These are phyloP conservation scores for Neurospora sp. DNA, from an alignment of 495 filamentous ascomycete species.

Conservation along the genomic window DNA sequence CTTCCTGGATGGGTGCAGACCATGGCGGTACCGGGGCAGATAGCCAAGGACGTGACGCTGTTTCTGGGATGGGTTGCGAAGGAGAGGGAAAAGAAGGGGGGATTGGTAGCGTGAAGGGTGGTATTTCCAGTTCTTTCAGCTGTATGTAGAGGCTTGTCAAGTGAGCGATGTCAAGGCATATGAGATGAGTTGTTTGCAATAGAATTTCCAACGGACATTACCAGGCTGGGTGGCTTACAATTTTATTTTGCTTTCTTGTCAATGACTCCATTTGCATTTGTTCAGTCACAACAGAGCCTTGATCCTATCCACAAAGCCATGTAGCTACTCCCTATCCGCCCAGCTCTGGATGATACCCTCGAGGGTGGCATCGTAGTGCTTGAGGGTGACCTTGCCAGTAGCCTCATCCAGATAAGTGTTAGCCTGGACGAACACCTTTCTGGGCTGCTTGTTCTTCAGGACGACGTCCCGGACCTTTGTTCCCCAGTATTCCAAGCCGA, in stretches of 20 bases:
- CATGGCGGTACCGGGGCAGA: conserved; percentile 49
- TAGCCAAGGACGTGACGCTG: conserved; percentile 62
- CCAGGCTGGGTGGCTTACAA: background rate
- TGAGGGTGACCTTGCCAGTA: conserved; percentile 64
- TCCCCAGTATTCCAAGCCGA: conserved; percentile 70
- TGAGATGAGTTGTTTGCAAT: background rate
- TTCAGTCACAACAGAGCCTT: background rate
- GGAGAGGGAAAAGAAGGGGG: conserved; percentile 20
- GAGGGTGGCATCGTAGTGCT: conserved; percentile 78
- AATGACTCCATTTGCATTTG: background rate
- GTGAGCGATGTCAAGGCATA: background rate
- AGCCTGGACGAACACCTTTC: conserved; percentile 93
- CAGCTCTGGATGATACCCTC: conserved; percentile 88
- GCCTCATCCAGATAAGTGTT: conserved; percentile 64
- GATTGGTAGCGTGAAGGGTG: background rate
- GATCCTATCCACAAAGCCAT: background rate
- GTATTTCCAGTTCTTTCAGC: background rate
- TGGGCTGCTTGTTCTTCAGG: conserved; percentile 73
- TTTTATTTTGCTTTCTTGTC: background rate
- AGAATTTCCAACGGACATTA: background rate
- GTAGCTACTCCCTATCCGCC: conserved; percentile 53
- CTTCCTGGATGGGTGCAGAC: conserved; percentile 62
- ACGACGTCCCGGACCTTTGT: conserved; percentile 68
- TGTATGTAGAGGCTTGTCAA: background rate
- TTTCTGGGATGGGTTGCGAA: conserved; percentile 52